Base-by-base conservation (phyloP, 805 yeast genomes). In the Candida chilensis region DNA sequence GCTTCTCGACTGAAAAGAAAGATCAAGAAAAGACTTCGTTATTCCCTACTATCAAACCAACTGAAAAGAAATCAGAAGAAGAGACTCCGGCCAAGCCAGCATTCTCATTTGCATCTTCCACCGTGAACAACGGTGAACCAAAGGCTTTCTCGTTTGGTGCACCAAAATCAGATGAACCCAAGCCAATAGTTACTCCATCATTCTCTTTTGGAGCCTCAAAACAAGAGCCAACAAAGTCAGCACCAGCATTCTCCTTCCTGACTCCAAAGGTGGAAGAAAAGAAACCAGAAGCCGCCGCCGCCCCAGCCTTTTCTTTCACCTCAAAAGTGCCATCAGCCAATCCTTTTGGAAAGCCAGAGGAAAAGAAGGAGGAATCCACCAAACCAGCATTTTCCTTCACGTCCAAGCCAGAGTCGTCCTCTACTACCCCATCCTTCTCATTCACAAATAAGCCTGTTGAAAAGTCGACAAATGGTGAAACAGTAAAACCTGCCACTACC, bases 21-120 rank as follows among this genome's bases (percentile, higher is more conserved):
- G 42, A 24, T 3, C 32, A 29, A 2, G 16, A 24, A 29, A 7
- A 7, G 6, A 9, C 31, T 8, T 16, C 16, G 10, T 19, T 31
- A 11, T 20, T 21, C 14, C 30, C 30, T 3, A 10, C 5, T 5
- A 9, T 13, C 16, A 25, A 11, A n/a, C 17, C 27, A 14, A 13
- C 27, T 25, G 27, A 15, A 14, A 13, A 5, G 8, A 25, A 25
- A 18, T 8, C 13, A 25, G 15, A 20, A 11, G 30, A 17, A 27
- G 21, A n/a, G n/a, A n/a, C n/a, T n/a, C n/a, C n/a, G n/a, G n/a
- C n/a, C n/a, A n/a, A n/a, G n/a, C n/a, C n/a, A 7, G 33, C 42
- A 3, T 45, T 47, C 20, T 27, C 40, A 4, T 48, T 48, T 37
- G 51, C 50, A n/a, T n/a, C n/a, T n/a, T n/a, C n/a, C n/a, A n/a